These are phyloP conservation scores for Didymosphaeria variabile DNA, from an alignment of 2,329 filamentous ascomycete species.

Conservation along the genomic window DNA sequence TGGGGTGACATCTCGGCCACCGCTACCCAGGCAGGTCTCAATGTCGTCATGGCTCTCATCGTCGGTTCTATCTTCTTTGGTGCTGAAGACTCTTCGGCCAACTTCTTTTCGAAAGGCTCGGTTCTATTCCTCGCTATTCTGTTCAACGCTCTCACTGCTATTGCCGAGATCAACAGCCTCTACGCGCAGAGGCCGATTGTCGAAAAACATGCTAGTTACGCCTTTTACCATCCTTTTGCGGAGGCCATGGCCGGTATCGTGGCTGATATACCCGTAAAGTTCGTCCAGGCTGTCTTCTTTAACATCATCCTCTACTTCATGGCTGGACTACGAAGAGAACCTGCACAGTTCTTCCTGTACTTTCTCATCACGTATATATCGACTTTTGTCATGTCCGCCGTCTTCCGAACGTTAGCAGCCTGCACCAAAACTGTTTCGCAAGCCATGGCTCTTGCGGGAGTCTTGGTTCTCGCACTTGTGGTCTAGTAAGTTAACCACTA, in stretches of 20 bases:
- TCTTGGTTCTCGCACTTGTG: constrained; percentile 70
- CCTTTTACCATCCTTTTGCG: constrained; percentile 85
- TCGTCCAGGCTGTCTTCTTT: constrained; percentile 75
- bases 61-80: constrained; percentile 69
- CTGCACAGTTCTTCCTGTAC: constrained; percentile 85
- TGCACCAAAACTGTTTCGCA: constrained; percentile 72
- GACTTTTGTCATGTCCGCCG: constrained; percentile 78
- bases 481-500: constrained; percentile 52
- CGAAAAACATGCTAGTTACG: constrained; percentile 86
- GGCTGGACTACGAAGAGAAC: constrained; percentile 75
- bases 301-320: constrained; percentile 87
- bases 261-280: constrained; percentile 82
- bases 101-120: constrained; percentile 65
- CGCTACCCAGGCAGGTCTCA: constrained; percentile 51
- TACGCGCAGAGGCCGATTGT: constrained; percentile 90
- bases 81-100: constrained; percentile 58
- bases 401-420: constrained; percentile 81
- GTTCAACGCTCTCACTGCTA: constrained; percentile 66
- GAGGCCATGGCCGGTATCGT: constrained; percentile 87
- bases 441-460: constrained; percentile 63
- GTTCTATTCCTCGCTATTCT: constrained; percentile 69
- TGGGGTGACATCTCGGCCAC: constrained; percentile 45
- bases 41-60: constrained; percentile 67
- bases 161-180: constrained; percentile 63
- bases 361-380: constrained; percentile 65